Evolutionary conservation across 306 rosid genomes (phyloP), one percentile per base, ranked within the genome.

Genomic region (Medicago lupulina): DNA sequence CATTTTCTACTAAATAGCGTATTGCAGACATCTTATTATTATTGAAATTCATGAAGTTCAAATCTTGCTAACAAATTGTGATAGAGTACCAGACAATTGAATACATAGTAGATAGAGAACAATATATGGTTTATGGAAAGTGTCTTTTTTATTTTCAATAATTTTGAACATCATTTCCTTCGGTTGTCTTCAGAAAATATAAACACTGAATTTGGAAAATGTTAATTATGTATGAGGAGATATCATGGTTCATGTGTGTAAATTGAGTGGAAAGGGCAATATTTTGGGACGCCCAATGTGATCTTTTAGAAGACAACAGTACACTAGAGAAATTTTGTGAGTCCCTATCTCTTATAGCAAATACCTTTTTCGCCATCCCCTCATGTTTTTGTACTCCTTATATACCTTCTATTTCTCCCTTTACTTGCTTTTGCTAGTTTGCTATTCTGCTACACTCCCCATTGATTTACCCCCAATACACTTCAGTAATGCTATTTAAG

Each of bases 261-360:
- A 16, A 51, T 18, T 51, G 57, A 51, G 57, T 16, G 55, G 57
- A 51, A 51, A 51, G 57, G 57, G 9, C n/a, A 51, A 51, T 15
- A n/a, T 51, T 51, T 51, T 7, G 9, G 9, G 58, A 36, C 21
- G 69, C 46, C 47, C 25, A 63, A 36, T 63, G 68, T 63, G 69
- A 62, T 46, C 69, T 63, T 63, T 40, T 15, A 31, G 44, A 61
- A 31, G 67, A 34, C 44, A 61, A 36, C 67, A 34, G 13, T 34
- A 61, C 21, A 61, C 3, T 61, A 4, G 67, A 44, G 21, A 61
- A 61, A n/a, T 34, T 34, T 23, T 16, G 12, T 8, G 21, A 31
- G 21, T 31, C 67, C 18, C 21, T 61, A 9, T 61, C 44, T 61
- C 44, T 61, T 12, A n/a, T 6, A 61, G 44, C 19, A 12, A 61